These are phyloP conservation scores for Rhizopogon salebrosus DNA, from an alignment of 768 basidiomycete species.

Conservation along the genomic window DNA sequence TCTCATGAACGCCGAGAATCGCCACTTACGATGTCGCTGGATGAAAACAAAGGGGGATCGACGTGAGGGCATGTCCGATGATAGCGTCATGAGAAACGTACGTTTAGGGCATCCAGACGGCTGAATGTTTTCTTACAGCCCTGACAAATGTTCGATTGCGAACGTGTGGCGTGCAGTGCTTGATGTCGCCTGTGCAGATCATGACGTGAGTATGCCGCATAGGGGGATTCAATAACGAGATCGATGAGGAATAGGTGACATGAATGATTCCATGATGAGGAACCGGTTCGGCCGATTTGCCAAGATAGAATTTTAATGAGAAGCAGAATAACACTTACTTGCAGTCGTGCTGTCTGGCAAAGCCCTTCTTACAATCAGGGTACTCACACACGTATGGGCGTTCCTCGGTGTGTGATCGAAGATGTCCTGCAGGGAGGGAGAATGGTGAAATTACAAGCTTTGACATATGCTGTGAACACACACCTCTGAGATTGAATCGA, in stretches of 20 bases:
- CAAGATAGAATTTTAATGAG: background rate
- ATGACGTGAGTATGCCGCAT: slow-evolving; percentile 1
- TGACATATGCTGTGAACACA: slow-evolving; percentile 10
- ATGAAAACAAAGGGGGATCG: slow-evolving; percentile 23
- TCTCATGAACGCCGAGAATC: slow-evolving; percentile 11
- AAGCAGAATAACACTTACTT: slow-evolving; percentile 54
- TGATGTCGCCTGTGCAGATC: slow-evolving; percentile 67
- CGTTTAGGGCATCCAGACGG: slow-evolving; percentile 88
- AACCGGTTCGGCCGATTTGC: background rate
- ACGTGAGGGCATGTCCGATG: slow-evolving; percentile 2
- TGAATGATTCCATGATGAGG: background rate
- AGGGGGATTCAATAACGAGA: background rate
- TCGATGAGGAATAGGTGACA: background rate
- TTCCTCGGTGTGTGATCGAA: slow-evolving; percentile 94
- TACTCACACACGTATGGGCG: slow-evolving; percentile 91
- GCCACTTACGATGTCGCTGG: slow-evolving; percentile 71
- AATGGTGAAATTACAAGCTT: background rate
- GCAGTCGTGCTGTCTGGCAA: slow-evolving; percentile 95
- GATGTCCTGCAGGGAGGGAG: slow-evolving; percentile 55
- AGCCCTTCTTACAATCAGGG: slow-evolving; percentile 92
- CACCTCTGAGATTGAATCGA: slow-evolving; percentile 83
- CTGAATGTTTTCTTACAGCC: slow-evolving; percentile 96
- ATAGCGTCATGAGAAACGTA: slow-evolving; percentile 39
- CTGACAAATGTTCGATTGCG: slow-evolving; percentile 80
- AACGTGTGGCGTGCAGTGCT: slow-evolving; percentile 79